phyloP scores from a whole-genome alignment of 169 alveolate genomes.

The Eimeria zaria region DNA sequence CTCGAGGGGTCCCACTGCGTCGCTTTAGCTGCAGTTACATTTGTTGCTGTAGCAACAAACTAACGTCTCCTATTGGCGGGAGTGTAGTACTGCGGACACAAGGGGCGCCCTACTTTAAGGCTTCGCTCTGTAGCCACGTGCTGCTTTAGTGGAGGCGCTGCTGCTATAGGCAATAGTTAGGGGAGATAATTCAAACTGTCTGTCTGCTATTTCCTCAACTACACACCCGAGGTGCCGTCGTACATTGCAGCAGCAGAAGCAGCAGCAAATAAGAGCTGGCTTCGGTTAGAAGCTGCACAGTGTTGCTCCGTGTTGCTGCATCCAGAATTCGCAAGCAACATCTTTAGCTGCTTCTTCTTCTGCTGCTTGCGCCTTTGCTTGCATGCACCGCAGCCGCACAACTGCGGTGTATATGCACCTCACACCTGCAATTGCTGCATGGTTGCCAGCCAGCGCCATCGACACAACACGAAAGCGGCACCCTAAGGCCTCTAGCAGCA shows the following conservation, averaged over 20 bases:
- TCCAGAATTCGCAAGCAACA: slow-evolving; percentile 77
- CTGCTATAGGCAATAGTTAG: neutral
- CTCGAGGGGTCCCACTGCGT: too few species aligned
- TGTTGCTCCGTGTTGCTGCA: slow-evolving; percentile 29
- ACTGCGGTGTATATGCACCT: slow-evolving; percentile 59
- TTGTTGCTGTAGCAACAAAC: too few species aligned
- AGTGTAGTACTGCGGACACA: too few species aligned
- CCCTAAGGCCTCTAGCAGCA: slow-evolving; percentile 44
- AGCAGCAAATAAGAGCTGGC: too few species aligned
- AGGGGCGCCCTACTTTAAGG: too few species aligned
- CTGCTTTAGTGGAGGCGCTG: neutral
- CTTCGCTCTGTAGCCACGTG: neutral
- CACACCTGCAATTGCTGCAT: slow-evolving; percentile 62
- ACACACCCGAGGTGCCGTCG: neutral
- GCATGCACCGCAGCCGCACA: slow-evolving; percentile 48
- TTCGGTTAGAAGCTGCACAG: slow-evolving; percentile 18
- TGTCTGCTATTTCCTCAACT: neutral
- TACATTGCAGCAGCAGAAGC: neutral
- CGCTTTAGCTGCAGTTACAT: too few species aligned
- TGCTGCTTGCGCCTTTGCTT: slow-evolving; percentile 81
- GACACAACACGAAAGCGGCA: slow-evolving; percentile 22
- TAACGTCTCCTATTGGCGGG: too few species aligned
- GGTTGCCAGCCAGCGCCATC: slow-evolving; percentile 36
- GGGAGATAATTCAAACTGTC: neutral
- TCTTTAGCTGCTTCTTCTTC: slow-evolving; percentile 76